Evolutionary conservation across 2,329 filamentous ascomycete genomes (phyloP).

Genomic region (Colletotrichum tropicicola): DNA sequence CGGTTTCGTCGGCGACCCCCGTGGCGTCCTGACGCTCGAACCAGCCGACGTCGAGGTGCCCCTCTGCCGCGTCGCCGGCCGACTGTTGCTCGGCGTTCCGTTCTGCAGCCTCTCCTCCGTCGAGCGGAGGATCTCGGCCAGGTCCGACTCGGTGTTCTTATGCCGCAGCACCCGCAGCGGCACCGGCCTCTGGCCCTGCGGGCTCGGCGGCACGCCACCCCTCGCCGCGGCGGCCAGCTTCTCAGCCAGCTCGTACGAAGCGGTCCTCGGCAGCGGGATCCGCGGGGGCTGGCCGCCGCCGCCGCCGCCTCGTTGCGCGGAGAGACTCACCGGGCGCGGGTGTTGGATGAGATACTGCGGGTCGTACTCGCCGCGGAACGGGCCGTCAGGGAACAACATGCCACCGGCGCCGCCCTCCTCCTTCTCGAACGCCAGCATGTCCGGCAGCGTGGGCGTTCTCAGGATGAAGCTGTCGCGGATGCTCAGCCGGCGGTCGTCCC

Average conservation of each 20-base stretch:
- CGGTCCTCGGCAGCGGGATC: slow-evolving; percentile 22
- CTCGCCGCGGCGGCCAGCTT: slow-evolving; percentile 29
- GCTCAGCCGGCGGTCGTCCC: slow-evolving; percentile 38
- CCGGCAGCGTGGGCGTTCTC: slow-evolving; percentile 47
- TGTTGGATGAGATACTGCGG: slow-evolving; percentile 15
- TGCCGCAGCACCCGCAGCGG: slow-evolving; percentile 34
- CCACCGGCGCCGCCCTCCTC: slow-evolving; percentile 37
- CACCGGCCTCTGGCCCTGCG: slow-evolving; percentile 32
- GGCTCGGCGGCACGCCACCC: slow-evolving; percentile 24
- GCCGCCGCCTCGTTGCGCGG: neutral
- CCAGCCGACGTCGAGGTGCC: slow-evolving; percentile 36
- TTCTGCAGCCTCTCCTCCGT: slow-evolving; percentile 61
- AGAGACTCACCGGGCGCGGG: slow-evolving; percentile 23
- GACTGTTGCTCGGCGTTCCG: slow-evolving; percentile 42
- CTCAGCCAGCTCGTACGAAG: slow-evolving; percentile 30
- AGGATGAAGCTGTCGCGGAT: slow-evolving; percentile 41
- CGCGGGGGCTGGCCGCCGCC: slow-evolving; percentile 1
- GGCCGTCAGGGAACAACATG: slow-evolving; percentile 23
- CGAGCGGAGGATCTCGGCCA: slow-evolving; percentile 60
- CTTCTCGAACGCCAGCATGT: slow-evolving; percentile 33
- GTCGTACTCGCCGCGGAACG: slow-evolving; percentile 24
- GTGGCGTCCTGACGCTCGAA: slow-evolving; percentile 24
- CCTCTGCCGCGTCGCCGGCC: slow-evolving; percentile 37
- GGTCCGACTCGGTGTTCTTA: slow-evolving; percentile 54
- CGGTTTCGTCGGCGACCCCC: slow-evolving; percentile 9